phyloP scores from a whole-genome alignment of 495 filamentous ascomycete species.

The Penicillium desertorum region DNA sequence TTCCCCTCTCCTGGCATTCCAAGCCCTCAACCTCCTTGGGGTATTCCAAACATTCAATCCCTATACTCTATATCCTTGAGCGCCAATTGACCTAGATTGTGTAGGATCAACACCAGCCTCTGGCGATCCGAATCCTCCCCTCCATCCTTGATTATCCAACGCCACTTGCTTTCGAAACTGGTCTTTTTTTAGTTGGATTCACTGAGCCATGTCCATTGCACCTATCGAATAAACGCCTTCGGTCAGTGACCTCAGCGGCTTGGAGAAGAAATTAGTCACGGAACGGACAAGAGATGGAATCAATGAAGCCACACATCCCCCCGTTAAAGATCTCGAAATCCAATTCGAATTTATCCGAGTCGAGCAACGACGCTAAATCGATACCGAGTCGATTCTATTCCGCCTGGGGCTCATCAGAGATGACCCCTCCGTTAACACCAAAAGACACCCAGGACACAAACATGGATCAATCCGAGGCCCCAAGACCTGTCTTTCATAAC shows the following conservation, averaged over 20 bases:
- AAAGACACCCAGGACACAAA: slow-evolving; percentile 57
- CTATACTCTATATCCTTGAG: slow-evolving; percentile 18
- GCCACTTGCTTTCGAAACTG: slow-evolving; percentile 13
- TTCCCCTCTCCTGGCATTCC: slow-evolving; percentile 39
- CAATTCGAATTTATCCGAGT: slow-evolving; percentile 46
- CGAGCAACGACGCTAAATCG: slow-evolving; percentile 29
- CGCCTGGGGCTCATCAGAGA: slow-evolving; percentile 41
- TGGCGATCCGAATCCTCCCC: slow-evolving; percentile 24
- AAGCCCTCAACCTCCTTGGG: slow-evolving; percentile 24
- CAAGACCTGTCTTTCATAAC: slow-evolving; percentile 77
- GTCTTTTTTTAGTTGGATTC: slow-evolving; percentile 9
- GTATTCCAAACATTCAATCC: slow-evolving; percentile 31
- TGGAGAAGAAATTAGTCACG: slow-evolving; percentile 9
- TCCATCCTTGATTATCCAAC: slow-evolving; percentile 15
- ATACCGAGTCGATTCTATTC: slow-evolving; percentile 33
- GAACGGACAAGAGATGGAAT: slow-evolving; percentile 34
- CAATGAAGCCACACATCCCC: slow-evolving; percentile 59
- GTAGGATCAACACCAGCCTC: slow-evolving; percentile 31
- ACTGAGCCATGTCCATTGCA: slow-evolving; percentile 38
- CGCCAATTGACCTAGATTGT: slow-evolving; percentile 31
- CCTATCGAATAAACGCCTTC: slow-evolving; percentile 30
- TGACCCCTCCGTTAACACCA: slow-evolving; percentile 75
- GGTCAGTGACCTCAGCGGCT: slow-evolving; percentile 38
- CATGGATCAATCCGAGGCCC: slow-evolving; percentile 45
- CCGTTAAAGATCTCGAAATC: slow-evolving; percentile 71